Base-by-base conservation (phyloP, 164 flowering plant species). In the Cinnamomum chago region DNA sequence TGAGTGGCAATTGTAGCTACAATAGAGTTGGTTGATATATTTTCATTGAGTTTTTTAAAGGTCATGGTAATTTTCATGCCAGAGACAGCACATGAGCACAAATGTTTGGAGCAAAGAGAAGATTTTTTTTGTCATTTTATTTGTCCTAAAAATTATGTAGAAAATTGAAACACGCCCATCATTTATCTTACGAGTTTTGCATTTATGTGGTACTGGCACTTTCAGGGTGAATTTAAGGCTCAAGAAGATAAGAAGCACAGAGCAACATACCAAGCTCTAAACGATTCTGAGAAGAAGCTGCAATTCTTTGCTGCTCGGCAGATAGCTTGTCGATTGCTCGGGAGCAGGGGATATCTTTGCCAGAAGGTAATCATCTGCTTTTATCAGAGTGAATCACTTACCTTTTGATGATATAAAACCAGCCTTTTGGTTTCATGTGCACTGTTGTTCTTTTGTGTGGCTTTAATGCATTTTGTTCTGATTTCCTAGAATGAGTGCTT, bases 311-410 rank as follows among this genome's bases (percentile, higher is more conserved):
- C 98, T 55, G 93, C 99, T 76, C 90, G 97, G 73, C 99, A 95
- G 82, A 85, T 95, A 78, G 98, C 97, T 15, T 95, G 99, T 76
- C 95, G 97, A 55, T 76, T 95, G 82, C 92, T 95, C 79, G 98
- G 99, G 76, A 93, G 97, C 74, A 83, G 89, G 79, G 94, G 90
- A 66, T 95, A 93, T 79, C 97, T 92, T 65, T 93, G 99, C 82
- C 98, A 92, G 72, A 93, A 92, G 98, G 98, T 93, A 86, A 65
- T 77, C 40, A 50, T 25, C 30, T 55, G 47, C 11, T n/a, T 51
- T 47, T 20, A 40, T 35, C 20, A 27, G n/a, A 6, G 25, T 10
- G 28, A 22, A 62, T 62, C 11, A n/a, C 3, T 14, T 17, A 47
- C 20, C 27, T 24, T 23, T 10, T 5, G 14, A 35, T 64, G 50